Evolutionary conservation across 1,284 basidiomycete species (phyloP), one percentile per base, ranked within the genome.

Genomic region (Sporisorium iseilematis-ciliati): DNA sequence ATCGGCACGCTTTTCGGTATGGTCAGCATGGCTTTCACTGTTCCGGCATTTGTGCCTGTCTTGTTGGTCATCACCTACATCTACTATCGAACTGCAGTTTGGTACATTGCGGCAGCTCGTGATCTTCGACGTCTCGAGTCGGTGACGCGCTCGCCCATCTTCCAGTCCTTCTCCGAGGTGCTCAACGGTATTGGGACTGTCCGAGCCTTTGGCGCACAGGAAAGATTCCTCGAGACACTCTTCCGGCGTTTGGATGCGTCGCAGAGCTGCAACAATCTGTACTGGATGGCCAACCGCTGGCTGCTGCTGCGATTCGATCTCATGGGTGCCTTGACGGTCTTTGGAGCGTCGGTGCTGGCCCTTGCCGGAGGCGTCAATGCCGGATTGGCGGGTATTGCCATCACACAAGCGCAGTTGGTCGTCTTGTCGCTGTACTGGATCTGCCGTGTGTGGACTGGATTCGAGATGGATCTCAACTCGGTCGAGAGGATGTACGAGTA

Each of bases 401-500:
- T 77, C 35, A 77, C 75, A 0, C 71, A 77, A 25, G 63, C 67
- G 6, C 70, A 77, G 26, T 29, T 25, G 20, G 53, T 74, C 20
- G 57, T 87, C 12, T 86, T 88, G 8, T 81, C 87, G n/a, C 77
- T 88, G 26, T 88, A 87, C 69, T 86, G 87, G 11, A 78, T 86
- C 20, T 71, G 68, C 40, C 61, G 68, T 11, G 59, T 54, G 18
- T 71, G 68, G 68, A 65, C 68, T 14, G 57, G 61, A 1, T 85
- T 85, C 57, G 87, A 88, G 70, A 84, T 86, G 64, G 84, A 86
- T 57, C 87, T 88, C 82, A 87, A 87, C 70, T 84, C 74, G 16
- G 86, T 88, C 12, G 88, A 89, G 78, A 85, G 88, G 8, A 85
- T 89, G 2, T 80, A 84, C 25, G 88, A 89, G 65, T 89, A 65